These are phyloP conservation scores for Phytophthora pini DNA, from an alignment of 352 stramenopile species.

Conservation along the genomic window DNA sequence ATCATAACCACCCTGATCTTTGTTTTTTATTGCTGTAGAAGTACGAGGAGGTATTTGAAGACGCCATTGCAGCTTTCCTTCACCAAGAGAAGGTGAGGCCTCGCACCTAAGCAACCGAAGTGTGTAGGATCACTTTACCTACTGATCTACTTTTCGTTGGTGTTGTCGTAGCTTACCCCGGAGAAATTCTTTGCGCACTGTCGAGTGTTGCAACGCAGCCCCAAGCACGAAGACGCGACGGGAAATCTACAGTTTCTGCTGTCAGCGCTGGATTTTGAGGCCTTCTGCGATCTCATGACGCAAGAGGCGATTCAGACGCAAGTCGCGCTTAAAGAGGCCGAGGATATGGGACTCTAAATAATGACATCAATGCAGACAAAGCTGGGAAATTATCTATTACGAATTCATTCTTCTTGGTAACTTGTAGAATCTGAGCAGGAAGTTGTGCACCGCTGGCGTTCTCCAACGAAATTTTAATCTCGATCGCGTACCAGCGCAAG, in stretches of 20 bases:
- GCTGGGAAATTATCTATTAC: no score
- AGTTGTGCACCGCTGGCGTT: no score
- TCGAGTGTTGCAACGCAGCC: conserved; percentile 33
- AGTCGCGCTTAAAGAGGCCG: conserved; percentile 51
- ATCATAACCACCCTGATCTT: background rate
- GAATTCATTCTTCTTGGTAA: no score
- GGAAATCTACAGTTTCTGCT: conserved; percentile 57
- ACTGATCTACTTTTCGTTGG: conserved; percentile 9
- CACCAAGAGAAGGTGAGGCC: conserved; percentile 36
- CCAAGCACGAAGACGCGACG: conserved; percentile 44
- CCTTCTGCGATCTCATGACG: conserved; percentile 64
- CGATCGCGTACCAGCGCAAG: conserved; percentile 74
- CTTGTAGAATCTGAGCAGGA: no score
- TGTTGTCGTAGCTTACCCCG: conserved; percentile 38
- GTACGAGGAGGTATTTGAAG: conserved; percentile 64
- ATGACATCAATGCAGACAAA: no score
- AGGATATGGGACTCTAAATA: conserved; percentile 63
- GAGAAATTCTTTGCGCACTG: conserved; percentile 66
- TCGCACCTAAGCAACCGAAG: background rate
- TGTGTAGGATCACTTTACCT: background rate
- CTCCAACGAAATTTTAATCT: conserved; percentile 41
- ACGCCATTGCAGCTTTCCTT: conserved; percentile 50
- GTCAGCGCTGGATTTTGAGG: conserved; percentile 59
- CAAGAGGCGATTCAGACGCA: conserved; percentile 54
- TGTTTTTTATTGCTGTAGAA: conserved; percentile 25